Base-by-base conservation (phyloP, 2,329 filamentous ascomycete species). In the Penicillium verrucosum region DNA sequence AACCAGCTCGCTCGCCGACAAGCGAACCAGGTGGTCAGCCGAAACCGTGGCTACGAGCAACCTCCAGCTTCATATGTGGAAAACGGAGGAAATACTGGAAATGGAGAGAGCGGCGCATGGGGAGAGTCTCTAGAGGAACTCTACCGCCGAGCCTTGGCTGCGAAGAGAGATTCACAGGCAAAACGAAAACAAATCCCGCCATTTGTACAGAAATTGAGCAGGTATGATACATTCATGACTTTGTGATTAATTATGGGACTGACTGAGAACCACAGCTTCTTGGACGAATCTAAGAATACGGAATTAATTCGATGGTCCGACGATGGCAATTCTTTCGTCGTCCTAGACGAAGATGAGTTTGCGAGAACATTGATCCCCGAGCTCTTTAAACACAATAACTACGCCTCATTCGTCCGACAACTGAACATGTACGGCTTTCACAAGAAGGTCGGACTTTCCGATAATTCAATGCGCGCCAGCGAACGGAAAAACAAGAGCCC, bases 401-500 rank as follows among this genome's bases (percentile, higher is more conserved):
- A 89, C 70, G 87, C 88, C 7, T 90, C 87, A 0, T 90, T 90
- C 65, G 88, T 90, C 30, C 84, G 88, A 27, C 87, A 90, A 64
- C 75, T 90, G 56, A 85, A 85, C 62, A 85, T 85, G 82, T 85
- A 85, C 65, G 82, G 83, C 2, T 85, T 85, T 57, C 83, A 85
- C 66, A 85, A 85, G 68, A 88, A 90, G 41, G 90, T 94, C 4
- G 90, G 90, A 4, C 82, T 99, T 18, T 96, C 92, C 4, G 94
- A 99, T 75, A 97, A 97, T 71, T 97, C 92, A 0, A 95, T 99
- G 89, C 89, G 94, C 64, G 92, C 95, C 6, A 97, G 92, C 71
- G 94, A 97, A 77, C 88, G 92, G 60, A 96, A 97, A 73, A 93
- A 93, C 72, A 99, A 99, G 78, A 96, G 92, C 57, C 94, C 94